A percentile compares a stretch with the other conserved stretches of the same genome.
These are phyloP conservation scores for Eruca vesicaria DNA, from an alignment of 441 rosid species.

Conservation along the genomic window DNA sequence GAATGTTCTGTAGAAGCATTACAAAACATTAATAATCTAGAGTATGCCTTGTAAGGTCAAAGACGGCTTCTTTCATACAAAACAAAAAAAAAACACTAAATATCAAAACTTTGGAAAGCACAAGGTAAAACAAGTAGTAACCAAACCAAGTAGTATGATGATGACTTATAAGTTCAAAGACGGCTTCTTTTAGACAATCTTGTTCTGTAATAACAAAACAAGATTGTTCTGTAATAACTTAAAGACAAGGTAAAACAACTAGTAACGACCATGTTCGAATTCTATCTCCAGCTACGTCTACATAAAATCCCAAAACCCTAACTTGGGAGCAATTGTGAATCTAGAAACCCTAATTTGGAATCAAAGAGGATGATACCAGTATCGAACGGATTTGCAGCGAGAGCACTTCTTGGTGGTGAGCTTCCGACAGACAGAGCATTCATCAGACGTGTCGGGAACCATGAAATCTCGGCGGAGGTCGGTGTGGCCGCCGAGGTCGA, in stretches of 20 bases:
- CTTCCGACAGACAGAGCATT: slow-evolving; percentile 58
- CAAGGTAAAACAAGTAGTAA: background rate
- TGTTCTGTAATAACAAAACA: background rate
- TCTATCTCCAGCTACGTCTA: background rate
- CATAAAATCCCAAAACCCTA: slow-evolving; percentile 1
- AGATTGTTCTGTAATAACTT: background rate
- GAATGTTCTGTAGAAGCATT: background rate
- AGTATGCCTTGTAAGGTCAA: background rate
- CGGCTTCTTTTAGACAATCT: background rate
- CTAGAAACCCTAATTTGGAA: background rate
- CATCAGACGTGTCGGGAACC: slow-evolving; percentile 35
- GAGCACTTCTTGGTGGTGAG: slow-evolving; percentile 55
- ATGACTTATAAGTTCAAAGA: background rate
- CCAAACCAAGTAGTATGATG: too few species aligned
- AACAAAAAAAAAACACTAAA: background rate
- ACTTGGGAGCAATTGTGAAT: background rate
- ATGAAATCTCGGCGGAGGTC: slow-evolving; percentile 27
- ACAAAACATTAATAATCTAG: background rate
- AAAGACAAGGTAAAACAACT: background rate
- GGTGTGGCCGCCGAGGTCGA: slow-evolving; percentile 75
- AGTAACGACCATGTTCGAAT: background rate
- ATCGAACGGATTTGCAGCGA: slow-evolving; percentile 87
- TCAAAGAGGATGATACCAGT: slow-evolving; percentile 49
- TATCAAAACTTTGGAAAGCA: background rate
- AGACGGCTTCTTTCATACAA: background rate